Conservation (phyloP, 2,329 filamentous ascomycete species). For the Sporothrix variecibatus region DNA sequence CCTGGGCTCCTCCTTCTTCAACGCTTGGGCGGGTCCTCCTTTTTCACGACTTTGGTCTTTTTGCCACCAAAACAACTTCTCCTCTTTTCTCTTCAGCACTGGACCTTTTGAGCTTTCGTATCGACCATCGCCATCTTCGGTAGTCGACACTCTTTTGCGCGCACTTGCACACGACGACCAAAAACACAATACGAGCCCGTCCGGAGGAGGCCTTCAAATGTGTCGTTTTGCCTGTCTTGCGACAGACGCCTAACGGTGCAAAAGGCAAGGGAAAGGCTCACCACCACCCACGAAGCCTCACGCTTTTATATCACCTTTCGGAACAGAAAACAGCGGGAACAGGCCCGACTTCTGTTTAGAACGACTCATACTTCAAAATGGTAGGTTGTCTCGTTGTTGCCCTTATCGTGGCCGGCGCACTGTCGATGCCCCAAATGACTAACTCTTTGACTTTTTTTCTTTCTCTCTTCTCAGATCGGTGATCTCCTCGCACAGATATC, state of each 20-base stretch:
- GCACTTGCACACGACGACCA: background rate
- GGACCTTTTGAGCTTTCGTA: background rate
- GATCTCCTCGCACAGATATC: slow-evolving; percentile 64
- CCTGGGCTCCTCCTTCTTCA: background rate
- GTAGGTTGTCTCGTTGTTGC: background rate
- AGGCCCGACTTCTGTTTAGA: background rate
- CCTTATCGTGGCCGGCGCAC: background rate
- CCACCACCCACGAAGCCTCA: background rate
- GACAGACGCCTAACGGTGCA: slow-evolving; percentile 26
- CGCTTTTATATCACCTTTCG: background rate
- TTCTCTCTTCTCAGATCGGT: slow-evolving; percentile 46
- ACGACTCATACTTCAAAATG: slow-evolving; percentile 10
- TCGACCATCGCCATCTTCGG: background rate
- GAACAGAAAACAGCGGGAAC: background rate
- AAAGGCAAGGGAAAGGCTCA: background rate
- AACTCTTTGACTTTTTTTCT: background rate
- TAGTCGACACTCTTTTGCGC: background rate
- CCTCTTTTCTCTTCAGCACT: background rate
- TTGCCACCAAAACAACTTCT: background rate
- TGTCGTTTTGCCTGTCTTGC: slow-evolving; percentile 17
- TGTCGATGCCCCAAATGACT: background rate
- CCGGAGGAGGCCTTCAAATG: slow-evolving; percentile 19
- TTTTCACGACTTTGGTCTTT: background rate
- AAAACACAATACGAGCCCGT: background rate
- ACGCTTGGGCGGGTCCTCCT: background rate